Base-by-base conservation (phyloP, 176 grass and related monocot genomes). In the Oryza nivara region DNA sequence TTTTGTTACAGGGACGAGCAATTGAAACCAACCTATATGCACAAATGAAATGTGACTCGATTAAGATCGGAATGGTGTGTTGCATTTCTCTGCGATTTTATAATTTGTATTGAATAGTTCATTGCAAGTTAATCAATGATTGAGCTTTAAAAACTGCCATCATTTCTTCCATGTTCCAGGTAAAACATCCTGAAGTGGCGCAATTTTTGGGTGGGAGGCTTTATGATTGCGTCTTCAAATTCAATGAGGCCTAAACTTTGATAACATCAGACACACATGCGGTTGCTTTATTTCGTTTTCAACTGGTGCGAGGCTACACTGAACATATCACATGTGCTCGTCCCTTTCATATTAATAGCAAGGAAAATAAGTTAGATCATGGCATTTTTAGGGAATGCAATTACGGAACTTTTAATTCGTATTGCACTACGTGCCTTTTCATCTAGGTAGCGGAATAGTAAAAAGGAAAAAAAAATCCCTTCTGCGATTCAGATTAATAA, bases 201-300 rank as follows among this genome's bases (percentile, higher is more conserved):
- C 93, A 99, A 78, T 96, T 99, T 89, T 92, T 99, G 81, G 96
- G 93, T 74, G 93, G 96, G 74, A 88, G 93, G 88, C 89, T 99
- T 80, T 99, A 99, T 78, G 96, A 99, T 89, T 92, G 96, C 54
- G 91, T 99, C 56, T 99, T 99, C 86, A 96, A 94, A 86, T 99
- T 95, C 76, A 94, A 90, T 16, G 96, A 92, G 88, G 88, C 94
- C 78, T 89, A 85, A 94, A 68, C n/a, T 80, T 54, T 35, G 67
- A 73, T 73, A 19, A 44, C 30, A 46, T 70, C 0, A 8, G 45
- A 16, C 1, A 11, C 41, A 67, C 6, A 41, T 80, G 41, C 74
- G n/a, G n/a, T 75, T 64, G 7, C 4, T 54, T 85, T 38, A 72
- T 38, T 25, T 26, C 46, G 17, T 61, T 35, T 22, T 74, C 28